phyloP scores from a whole-genome alignment of 2,329 filamentous ascomycete genomes.

The Fusarium nelsonii region DNA sequence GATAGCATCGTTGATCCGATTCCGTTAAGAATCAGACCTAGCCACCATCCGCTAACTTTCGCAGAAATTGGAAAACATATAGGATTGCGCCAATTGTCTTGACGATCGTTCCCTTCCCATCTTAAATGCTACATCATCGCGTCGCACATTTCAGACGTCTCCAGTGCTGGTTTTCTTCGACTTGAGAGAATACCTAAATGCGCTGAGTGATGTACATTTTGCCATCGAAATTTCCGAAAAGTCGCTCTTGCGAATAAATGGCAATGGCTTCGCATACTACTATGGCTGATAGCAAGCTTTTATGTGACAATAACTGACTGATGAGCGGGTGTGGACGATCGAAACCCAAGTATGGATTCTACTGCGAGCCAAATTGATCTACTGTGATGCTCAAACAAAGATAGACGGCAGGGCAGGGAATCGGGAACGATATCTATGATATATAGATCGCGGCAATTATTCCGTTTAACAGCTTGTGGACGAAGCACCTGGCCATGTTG shows the following conservation, averaged over 20 bases:
- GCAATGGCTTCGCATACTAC: no score
- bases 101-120: no score
- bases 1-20: conserved; percentile 30
- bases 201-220: neutral
- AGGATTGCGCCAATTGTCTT: neutral
- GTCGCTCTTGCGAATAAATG: neutral
- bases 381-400: neutral
- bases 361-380: neutral
- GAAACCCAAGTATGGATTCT: neutral
- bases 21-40: conserved; percentile 22
- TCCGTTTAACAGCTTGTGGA: neutral
- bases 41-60: conserved; percentile 9
- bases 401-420: neutral
- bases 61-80: neutral
- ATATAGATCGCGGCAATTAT: no score
- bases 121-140: neutral
- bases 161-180: neutral
- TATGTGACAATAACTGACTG: no score
- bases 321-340: no score
- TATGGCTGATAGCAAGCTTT: no score
- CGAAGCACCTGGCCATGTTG: neutral
- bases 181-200: no score
- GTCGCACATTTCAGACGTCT: neutral
- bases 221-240: neutral
- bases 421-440: neutral